Evolutionary conservation across 2,329 filamentous ascomycete species (phyloP).

Genomic region (Colletotrichum chlorophyti): DNA sequence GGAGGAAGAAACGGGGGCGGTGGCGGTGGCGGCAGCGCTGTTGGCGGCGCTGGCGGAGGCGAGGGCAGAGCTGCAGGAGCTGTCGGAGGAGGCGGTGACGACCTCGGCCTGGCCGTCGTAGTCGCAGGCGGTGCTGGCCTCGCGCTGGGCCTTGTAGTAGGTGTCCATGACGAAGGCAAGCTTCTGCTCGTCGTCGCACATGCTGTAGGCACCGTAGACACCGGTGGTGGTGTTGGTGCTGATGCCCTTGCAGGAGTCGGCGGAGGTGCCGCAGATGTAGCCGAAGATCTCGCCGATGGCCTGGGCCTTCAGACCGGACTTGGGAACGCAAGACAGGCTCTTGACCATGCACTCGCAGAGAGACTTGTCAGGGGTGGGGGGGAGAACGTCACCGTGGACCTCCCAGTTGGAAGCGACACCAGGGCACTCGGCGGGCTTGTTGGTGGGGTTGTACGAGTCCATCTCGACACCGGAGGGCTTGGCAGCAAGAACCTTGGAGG

Average conservation of each 20-base stretch:
- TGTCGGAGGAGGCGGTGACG: slow-evolving; percentile 53
- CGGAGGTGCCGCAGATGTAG: slow-evolving; percentile 69
- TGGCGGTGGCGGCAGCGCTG: slow-evolving; percentile 53
- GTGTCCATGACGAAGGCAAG: slow-evolving; percentile 76
- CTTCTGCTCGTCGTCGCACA: slow-evolving; percentile 75
- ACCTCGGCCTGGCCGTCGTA: slow-evolving; percentile 72
- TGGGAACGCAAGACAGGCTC: slow-evolving; percentile 74
- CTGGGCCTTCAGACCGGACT: slow-evolving; percentile 60
- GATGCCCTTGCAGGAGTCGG: slow-evolving; percentile 71
- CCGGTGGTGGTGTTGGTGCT: slow-evolving; percentile 70
- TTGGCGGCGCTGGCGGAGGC: slow-evolving; percentile 67
- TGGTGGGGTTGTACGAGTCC: slow-evolving; percentile 74
- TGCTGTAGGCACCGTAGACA: slow-evolving; percentile 78
- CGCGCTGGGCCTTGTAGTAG: slow-evolving; percentile 70
- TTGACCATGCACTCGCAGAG: slow-evolving; percentile 89
- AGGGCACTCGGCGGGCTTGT: slow-evolving; percentile 77
- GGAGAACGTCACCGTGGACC: slow-evolving; percentile 71
- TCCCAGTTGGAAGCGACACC: slow-evolving; percentile 69
- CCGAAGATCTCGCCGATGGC: slow-evolving; percentile 74
- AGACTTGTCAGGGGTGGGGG: slow-evolving; percentile 78
- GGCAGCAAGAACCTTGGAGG: slow-evolving; percentile 72
- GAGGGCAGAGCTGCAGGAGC: slow-evolving; percentile 65
- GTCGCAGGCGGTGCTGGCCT: slow-evolving; percentile 67
- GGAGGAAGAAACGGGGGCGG: slow-evolving; percentile 40
- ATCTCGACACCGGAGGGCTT: slow-evolving; percentile 71